Percentiles rank a stretch among this genome's conserved stretches.
phyloP scores from a whole-genome alignment of 2,329 filamentous ascomycete genomes.

The Fusarium newnesense region DNA sequence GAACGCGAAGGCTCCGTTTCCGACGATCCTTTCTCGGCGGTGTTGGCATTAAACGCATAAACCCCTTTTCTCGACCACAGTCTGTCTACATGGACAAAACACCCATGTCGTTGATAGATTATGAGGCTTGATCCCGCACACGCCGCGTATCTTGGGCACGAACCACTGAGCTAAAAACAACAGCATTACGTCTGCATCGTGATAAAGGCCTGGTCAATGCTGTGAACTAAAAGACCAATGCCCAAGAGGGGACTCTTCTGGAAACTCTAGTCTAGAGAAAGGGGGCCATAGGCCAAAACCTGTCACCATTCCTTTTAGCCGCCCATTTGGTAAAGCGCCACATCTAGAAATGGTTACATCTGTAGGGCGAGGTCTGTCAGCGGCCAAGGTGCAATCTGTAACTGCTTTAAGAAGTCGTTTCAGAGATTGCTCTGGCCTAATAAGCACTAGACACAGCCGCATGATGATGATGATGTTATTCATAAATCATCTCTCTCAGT shows the following conservation, averaged over 20 bases:
- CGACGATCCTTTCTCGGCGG: conserved; percentile 27
- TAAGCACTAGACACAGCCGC: neutral
- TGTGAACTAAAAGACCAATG: conserved; percentile 13
- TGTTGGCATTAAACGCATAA: conserved; percentile 18
- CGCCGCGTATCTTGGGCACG: conserved; percentile 30
- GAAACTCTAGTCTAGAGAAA: conserved; percentile 22
- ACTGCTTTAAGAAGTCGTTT: neutral
- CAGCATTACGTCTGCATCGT: conserved; percentile 31
- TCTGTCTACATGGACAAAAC: conserved; percentile 19
- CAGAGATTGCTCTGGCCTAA: neutral
- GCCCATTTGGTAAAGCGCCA: conserved; percentile 21
- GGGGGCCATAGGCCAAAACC: neutral
- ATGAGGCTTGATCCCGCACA: conserved; percentile 21
- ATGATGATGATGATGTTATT: neutral
- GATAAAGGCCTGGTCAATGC: conserved; percentile 31
- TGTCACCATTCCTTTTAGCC: neutral
- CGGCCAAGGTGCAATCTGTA: neutral
- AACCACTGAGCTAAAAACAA: conserved; percentile 29
- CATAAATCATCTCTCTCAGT: neutral
- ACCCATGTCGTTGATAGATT: conserved; percentile 30
- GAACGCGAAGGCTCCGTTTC: conserved; percentile 26
- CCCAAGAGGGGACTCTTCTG: conserved; percentile 18
- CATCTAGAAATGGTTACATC: conserved; percentile 11
- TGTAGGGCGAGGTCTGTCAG: conserved; percentile 2
- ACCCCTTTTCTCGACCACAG: conserved; percentile 34